A percentile compares a stretch with the other conserved stretches of the same genome.
phyloP scores from a whole-genome alignment of 164 flowering plant genomes.

The Cinnamomum micranthum region DNA sequence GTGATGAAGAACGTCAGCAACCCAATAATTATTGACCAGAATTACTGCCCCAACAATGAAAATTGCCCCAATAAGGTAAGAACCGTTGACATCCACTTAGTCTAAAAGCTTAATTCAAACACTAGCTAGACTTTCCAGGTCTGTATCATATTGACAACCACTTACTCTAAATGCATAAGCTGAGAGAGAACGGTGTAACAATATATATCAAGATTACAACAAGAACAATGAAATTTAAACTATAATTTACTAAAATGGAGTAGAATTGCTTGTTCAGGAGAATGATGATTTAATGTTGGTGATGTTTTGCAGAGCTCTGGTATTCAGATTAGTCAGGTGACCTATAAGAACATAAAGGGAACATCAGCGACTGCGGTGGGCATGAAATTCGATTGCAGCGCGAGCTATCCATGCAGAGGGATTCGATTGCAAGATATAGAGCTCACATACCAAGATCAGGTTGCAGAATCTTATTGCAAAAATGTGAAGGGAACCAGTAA shows the following conservation, averaged over 20 bases:
- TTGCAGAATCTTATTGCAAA: conserved; percentile 11
- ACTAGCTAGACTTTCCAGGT: too few species aligned
- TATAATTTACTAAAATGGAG: too few species aligned
- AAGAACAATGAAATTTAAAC: too few species aligned
- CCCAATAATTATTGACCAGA: conserved; percentile 68
- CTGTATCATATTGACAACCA: too few species aligned
- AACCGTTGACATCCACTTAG: not conserved
- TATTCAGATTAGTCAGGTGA: conserved; percentile 17
- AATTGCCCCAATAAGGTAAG: conserved; percentile 52
- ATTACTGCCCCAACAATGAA: conserved; percentile 48
- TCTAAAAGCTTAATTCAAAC: too few species aligned
- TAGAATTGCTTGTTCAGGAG: too few species aligned
- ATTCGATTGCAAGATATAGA: conserved; percentile 17
- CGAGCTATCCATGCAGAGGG: conserved; percentile 15
- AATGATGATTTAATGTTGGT: not conserved
- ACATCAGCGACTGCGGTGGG: conserved; percentile 19
- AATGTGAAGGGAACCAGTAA: conserved; percentile 12
- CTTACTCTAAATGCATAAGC: too few species aligned
- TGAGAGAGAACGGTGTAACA: too few species aligned
- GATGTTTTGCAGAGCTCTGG: conserved; percentile 17
- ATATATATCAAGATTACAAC: too few species aligned
- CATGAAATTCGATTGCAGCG: conserved; percentile 21
- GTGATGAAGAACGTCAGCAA: conserved; percentile 44
- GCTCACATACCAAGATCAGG: conserved; percentile 15
- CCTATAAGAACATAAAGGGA: conserved; percentile 18